Base-by-base conservation (phyloP, 805 yeast species). In the Candida berthetii region DNA sequence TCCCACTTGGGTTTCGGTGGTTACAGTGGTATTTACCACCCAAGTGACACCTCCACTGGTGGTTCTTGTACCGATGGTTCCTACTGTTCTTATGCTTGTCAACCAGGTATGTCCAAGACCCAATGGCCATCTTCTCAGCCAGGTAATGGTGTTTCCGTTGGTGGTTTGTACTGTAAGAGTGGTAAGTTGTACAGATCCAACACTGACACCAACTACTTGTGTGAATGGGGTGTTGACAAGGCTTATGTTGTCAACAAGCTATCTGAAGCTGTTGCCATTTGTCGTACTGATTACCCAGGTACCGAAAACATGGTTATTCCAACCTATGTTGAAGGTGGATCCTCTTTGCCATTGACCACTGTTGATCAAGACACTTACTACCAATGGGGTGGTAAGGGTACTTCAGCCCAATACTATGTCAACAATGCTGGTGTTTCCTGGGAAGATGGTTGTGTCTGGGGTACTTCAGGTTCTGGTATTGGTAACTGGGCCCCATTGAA, bases 261-360 rank as follows among this genome's bases (percentile, higher is more conserved):
- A 44, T 58, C 64, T 50, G 61, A 82, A 45, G 73, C 74, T 40
- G 89, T 91, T 55, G 91, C 98, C 45, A 69, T 93, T 58, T 93
- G 99, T 77, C 85, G 97, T 74, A 91, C 99, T 48, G 99, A 91
- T 66, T 91, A 91, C 79, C 99, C 99, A 60, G 99, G 99, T 71
- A 83, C 96, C 50, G 99, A 91, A 74, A 89, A 89, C 78, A 93
- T 91, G 98, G 95, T 82, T 52, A 76, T 91, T 48, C 98, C 99
- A 64, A 90, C 98, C 46, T 71, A 78, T 48, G 84, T 90, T 40
- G 64, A 62, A 28, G 85, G 83, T 45, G 96, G 96, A 55, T 55
- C 69, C 31, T 53, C 74, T 31, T 64, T 73, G 57, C 82, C 84
- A 43, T 69, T 89, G 53, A 74, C 96, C 41, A 95, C 84, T 52